Evolutionary conservation across 2,329 filamentous ascomycete genomes (phyloP), one percentile per base, ranked within the genome.

Genomic region (Botryotinia convoluta): DNA sequence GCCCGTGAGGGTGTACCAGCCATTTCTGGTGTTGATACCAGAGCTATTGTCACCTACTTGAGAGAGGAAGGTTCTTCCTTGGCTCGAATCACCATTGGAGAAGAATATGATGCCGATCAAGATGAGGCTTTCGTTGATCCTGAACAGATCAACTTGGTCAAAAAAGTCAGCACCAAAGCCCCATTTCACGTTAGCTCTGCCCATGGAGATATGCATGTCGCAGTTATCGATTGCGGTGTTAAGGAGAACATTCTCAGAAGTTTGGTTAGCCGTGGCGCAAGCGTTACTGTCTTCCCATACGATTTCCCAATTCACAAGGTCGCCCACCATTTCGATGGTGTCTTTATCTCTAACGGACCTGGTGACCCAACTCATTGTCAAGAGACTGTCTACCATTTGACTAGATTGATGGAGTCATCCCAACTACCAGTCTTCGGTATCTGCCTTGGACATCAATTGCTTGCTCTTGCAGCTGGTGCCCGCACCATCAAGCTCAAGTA

Each of bases 181-280:
- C 96, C 96, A 60, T 99, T 98, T 87, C 94, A 98, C 80, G 92
- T 98, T 77, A 92, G 93, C 82, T 94, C 95, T 69, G 89, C 91
- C 45, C 89, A 92, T 77, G 94, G 95, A 76, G 90, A 92, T 80
- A 91, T 93, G 82, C 96, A 99, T 85, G 90, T 99, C 78, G 96
- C 95, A 74, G 88, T 99, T 78, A 92, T 99, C 82, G 96, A 99
- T 85, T 99, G 96, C 81, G 96, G 96, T 86, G 96, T 98, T 78
- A 99, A 99, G 89, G 96, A 99, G 89, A 99, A 99, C 87, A 99
- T 99, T 80, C 91, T 99, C 74, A 94, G 96, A 81, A 97, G 93
- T 83, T 87, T 99, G 74, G 95, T 98, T 81, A 91, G 89, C 84
- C 94, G 96, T 76, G 96, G 96, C 75, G 93, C 95, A 71, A 95